Conservation (phyloP, 495 filamentous ascomycete species). For the Aspergillus ostianus region DNA sequence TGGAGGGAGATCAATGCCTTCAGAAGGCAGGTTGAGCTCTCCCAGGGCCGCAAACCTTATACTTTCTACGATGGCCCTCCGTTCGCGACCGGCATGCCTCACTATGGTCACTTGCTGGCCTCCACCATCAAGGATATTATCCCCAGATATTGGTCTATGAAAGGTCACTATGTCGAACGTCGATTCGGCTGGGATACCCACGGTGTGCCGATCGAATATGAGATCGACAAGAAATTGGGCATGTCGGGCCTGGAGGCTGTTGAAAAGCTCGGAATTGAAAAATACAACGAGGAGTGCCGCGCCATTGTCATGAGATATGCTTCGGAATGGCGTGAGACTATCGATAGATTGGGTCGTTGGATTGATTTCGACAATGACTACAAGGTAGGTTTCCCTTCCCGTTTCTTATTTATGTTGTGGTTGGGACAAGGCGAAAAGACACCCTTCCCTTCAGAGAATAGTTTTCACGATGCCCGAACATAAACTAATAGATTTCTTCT, state of each 20-base stretch:
- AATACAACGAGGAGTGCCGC: conserved; percentile 91
- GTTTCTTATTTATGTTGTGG: background rate
- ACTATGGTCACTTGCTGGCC: conserved; percentile 93
- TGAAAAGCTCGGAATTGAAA: conserved; percentile 78
- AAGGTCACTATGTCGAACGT: conserved; percentile 78
- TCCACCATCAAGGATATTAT: conserved; percentile 99
- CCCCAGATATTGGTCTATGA: conserved; percentile 97
- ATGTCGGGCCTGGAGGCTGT: conserved; percentile 89
- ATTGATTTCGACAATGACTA: conserved; percentile 99
- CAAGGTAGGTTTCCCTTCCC: conserved; percentile 55
- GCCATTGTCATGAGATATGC: conserved; percentile 94
- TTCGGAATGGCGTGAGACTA: conserved; percentile 83
- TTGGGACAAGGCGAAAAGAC: background rate
- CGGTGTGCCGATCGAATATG: conserved; percentile 92
- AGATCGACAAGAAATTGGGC: conserved; percentile 96
- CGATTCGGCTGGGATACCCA: conserved; percentile 89
- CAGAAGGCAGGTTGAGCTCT: conserved; percentile 70
- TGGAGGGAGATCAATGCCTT: conserved; percentile 95
- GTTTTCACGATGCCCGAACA: background rate
- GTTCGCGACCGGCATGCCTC: conserved; percentile 74
- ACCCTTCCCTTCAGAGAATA: background rate
- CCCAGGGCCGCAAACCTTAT: conserved; percentile 70
- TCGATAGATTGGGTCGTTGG: conserved; percentile 91
- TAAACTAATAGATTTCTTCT: background rate
- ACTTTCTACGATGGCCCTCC: conserved; percentile 62